Evolutionary conservation across 164 flowering plant genomes (phyloP).

Genomic region (Macadamia integrifolia): DNA sequence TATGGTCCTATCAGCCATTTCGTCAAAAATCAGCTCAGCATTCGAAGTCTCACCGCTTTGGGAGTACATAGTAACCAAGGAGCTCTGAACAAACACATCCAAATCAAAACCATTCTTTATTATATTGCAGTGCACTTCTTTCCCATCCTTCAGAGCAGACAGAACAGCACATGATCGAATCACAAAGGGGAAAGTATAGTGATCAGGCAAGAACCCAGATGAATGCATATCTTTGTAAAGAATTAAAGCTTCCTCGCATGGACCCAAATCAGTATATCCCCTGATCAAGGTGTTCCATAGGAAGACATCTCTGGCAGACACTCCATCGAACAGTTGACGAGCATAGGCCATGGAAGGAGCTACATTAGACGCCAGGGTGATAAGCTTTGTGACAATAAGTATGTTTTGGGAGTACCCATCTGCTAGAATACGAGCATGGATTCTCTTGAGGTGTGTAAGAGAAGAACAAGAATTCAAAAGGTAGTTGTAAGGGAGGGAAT

Average conservation of each 20-base stretch:
- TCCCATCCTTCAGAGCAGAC: not conserved
- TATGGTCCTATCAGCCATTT: not conserved
- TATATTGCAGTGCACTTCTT: not conserved
- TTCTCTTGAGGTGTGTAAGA: not conserved
- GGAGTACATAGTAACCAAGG: not conserved
- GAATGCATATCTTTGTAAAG: not conserved
- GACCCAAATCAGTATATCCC: not conserved
- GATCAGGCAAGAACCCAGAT: not conserved
- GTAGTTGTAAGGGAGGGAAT: not conserved
- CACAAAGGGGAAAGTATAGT: not conserved
- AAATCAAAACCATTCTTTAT: not conserved
- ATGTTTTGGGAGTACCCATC: not conserved
- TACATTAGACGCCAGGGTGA: not conserved
- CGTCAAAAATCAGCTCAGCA: not conserved
- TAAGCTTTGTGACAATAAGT: not conserved
- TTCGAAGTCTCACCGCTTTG: not conserved
- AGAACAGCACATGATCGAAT: not conserved
- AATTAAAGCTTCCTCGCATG: not conserved
- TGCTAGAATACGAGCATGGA: not conserved
- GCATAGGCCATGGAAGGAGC: not conserved
- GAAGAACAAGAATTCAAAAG: conserved; percentile 1
- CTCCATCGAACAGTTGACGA: not conserved
- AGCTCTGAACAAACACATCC: not conserved
- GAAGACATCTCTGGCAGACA: not conserved
- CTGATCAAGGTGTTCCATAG: not conserved